These are phyloP conservation scores for Anthostomella pinea DNA, from an alignment of 2,329 filamentous ascomycete genomes.

Conservation along the genomic window DNA sequence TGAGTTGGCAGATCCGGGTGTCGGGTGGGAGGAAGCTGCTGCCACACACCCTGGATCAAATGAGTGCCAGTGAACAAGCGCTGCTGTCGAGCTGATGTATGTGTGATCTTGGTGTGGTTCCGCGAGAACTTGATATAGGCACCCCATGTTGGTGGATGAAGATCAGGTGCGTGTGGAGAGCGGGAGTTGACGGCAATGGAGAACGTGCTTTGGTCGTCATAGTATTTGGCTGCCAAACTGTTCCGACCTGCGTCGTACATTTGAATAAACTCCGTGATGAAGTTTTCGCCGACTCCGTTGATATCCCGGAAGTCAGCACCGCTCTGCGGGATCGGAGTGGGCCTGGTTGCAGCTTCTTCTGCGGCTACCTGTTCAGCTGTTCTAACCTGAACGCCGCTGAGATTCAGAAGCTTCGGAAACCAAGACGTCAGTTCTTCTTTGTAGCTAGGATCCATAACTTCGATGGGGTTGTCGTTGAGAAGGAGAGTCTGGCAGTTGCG, in stretches of 20 bases:
- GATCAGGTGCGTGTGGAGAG: conserved; percentile 47
- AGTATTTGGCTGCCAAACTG: conserved; percentile 62
- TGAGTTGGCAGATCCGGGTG: conserved; percentile 70
- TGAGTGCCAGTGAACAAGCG: conserved; percentile 64
- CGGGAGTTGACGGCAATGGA: conserved; percentile 69
- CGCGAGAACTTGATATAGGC: conserved; percentile 74
- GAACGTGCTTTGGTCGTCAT: conserved; percentile 73
- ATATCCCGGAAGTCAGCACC: conserved; percentile 73
- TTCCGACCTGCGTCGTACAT: conserved; percentile 71
- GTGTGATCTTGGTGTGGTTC: conserved; percentile 69
- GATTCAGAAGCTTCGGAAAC: conserved; percentile 75
- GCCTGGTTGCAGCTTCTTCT: conserved; percentile 45
- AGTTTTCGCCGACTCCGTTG: conserved; percentile 69
- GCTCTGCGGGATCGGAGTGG: conserved; percentile 59
- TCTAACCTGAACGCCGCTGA: conserved; percentile 74
- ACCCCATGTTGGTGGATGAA: conserved; percentile 58
- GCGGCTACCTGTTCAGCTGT: conserved; percentile 67
- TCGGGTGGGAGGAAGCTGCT: conserved; percentile 65
- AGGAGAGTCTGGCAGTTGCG: conserved; percentile 77
- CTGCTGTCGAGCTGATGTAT: conserved; percentile 57
- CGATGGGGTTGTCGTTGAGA: conserved; percentile 73
- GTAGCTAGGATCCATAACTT: conserved; percentile 56
- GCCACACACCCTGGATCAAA: conserved; percentile 67
- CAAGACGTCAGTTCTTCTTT: conserved; percentile 69
- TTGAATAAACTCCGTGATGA: conserved; percentile 70